Evolutionary conservation across 352 stramenopile genomes (phyloP).

Genomic region (Hyaloperonospora brassicae): DNA sequence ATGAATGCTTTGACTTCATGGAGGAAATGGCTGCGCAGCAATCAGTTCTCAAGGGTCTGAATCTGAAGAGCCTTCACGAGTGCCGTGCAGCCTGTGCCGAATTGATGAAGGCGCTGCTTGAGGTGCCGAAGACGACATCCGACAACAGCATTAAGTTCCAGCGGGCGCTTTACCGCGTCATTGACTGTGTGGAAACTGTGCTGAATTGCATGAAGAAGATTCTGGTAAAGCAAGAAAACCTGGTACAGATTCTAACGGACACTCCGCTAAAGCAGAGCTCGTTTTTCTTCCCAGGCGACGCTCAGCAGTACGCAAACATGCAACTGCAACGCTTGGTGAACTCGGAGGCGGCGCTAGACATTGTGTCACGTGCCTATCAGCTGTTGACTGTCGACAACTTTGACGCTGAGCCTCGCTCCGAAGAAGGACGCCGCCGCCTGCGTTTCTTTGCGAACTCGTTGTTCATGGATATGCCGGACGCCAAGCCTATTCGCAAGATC

Average conservation of each 20-base stretch:
- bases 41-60: constrained; percentile 72
- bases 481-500: constrained; percentile 81
- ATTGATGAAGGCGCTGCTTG: constrained; percentile 80
- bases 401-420: constrained; percentile 78
- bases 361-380: constrained; percentile 79
- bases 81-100: constrained; percentile 59
- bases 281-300: constrained; percentile 83
- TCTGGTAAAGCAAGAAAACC: constrained; percentile 73
- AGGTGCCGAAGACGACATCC: constrained; percentile 65
- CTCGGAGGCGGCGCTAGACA: constrained; percentile 72
- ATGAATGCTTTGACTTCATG: constrained; percentile 83
- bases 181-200: constrained; percentile 75
- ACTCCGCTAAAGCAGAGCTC: constrained; percentile 81
- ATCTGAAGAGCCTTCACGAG: constrained; percentile 70
- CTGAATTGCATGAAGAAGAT: constrained; percentile 83
- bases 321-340: constrained; percentile 78
- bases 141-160: constrained; percentile 86
- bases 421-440: constrained; percentile 76
- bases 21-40: constrained; percentile 74
- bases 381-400: constrained; percentile 86
- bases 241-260: constrained; percentile 81
- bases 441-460: constrained; percentile 85
- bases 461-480: constrained; percentile 87
- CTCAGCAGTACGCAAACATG: constrained; percentile 73
- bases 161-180: constrained; percentile 73